Evolutionary conservation across 2,329 filamentous ascomycete genomes (phyloP).

Genomic region (Pseudovirgaria hyperparasitica): DNA sequence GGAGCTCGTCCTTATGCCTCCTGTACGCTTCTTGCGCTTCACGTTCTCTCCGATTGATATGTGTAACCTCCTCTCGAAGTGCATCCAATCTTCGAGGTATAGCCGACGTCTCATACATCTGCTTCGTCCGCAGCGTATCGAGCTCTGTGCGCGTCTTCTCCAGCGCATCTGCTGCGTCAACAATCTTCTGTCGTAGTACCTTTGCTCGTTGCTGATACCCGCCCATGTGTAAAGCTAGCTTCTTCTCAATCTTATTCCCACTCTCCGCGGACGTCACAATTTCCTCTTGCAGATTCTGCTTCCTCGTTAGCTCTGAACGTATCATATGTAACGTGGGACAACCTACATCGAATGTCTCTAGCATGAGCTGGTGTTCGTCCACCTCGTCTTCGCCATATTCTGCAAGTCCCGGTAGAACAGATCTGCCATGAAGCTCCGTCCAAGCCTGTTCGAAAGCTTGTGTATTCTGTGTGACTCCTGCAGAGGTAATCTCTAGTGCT

Average conservation of each 20-base stretch:
- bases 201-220: conserved; percentile 84
- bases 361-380: conserved; percentile 53
- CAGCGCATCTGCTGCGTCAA: conserved; percentile 60
- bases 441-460: conserved; percentile 39
- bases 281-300: conserved; percentile 54
- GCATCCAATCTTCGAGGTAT: conserved; percentile 58
- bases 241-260: conserved; percentile 85
- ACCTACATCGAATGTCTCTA: conserved; percentile 61
- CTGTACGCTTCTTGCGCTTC: conserved; percentile 85
- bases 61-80: conserved; percentile 70
- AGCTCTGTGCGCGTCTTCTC: conserved; percentile 61
- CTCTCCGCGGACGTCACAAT: conserved; percentile 65
- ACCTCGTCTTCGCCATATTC: conserved; percentile 69
- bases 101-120: conserved; percentile 67
- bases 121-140: conserved; percentile 60
- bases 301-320: conserved; percentile 1
- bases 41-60: conserved; percentile 68
- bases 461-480: conserved; percentile 37
- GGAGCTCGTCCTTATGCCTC: conserved; percentile 63
- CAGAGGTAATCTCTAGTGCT: conserved; percentile 49
- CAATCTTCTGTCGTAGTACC: conserved; percentile 65
- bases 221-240: conserved; percentile 72
- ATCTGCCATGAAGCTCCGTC: conserved; percentile 34
- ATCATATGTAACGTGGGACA: background rate
- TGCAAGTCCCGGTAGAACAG: conserved; percentile 61